These are phyloP conservation scores for Ramaria sp. DNA, from an alignment of 768 basidiomycete species.

Conservation along the genomic window DNA sequence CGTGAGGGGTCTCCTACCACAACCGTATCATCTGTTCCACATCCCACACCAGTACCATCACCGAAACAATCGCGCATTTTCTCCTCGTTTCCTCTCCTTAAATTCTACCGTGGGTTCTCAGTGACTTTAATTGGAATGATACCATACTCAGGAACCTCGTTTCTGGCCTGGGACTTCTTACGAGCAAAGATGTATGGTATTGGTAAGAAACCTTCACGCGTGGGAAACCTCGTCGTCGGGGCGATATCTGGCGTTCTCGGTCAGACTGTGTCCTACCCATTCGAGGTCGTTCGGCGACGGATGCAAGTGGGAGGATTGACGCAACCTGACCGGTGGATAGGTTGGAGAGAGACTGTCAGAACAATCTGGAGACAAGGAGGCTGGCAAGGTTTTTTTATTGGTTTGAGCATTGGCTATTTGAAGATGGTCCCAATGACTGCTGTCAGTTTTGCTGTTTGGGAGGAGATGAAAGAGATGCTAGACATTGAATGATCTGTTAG, in stretches of 20 bases:
- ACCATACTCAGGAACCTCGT: constrained; percentile 92
- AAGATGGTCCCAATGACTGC: constrained; percentile 97
- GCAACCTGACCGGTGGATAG: constrained; percentile 63
- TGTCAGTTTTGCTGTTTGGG: constrained; percentile 88
- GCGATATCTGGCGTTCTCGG: constrained; percentile 76
- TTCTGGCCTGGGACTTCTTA: constrained; percentile 82
- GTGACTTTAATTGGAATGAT: constrained; percentile 88
- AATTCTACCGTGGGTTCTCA: constrained; percentile 96
- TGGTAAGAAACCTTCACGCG: constrained; percentile 24
- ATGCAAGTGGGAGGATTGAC: constrained; percentile 94
- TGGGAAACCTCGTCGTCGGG: constrained; percentile 71
- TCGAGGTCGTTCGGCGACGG: constrained; percentile 81
- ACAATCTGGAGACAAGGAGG: constrained; percentile 59
- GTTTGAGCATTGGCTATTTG: constrained; percentile 82
- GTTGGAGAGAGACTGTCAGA: constrained; percentile 68
- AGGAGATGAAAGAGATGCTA: constrained; percentile 52
- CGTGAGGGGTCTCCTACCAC: constrained; percentile 2
- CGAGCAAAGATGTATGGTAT: constrained; percentile 29
- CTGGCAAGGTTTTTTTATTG: constrained; percentile 84
- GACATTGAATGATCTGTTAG: constrained; percentile 19
- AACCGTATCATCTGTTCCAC: not conserved
- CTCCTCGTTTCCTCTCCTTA: constrained; percentile 60
- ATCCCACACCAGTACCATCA: constrained; percentile 17
- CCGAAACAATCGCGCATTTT: constrained; percentile 27
- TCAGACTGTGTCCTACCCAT: constrained; percentile 89